Evolutionary conservation across 2,329 filamentous ascomycete species (phyloP).

Genomic region (Diaporthe vaccinii): DNA sequence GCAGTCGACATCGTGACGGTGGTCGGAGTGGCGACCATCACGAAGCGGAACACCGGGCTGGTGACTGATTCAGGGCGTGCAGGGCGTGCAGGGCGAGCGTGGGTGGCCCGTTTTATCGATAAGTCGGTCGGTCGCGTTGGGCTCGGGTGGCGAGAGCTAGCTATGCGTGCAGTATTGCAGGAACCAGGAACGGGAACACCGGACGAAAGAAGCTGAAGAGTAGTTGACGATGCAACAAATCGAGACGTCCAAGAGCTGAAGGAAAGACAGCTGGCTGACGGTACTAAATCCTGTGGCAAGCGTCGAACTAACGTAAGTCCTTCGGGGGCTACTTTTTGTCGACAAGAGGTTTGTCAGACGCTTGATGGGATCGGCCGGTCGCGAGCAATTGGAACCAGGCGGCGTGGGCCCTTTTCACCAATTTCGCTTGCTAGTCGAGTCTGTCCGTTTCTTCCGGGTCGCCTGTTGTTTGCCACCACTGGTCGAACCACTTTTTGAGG

Average conservation of each 20-base stretch:
- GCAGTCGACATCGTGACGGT: constrained; percentile 55
- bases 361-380: constrained; percentile 32
- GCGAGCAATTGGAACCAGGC: constrained; percentile 26
- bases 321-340: constrained; percentile 22
- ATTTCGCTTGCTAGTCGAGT: constrained; percentile 40
- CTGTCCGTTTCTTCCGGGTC: constrained; percentile 39
- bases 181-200: neutral
- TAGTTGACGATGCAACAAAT: neutral
- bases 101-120: constrained; percentile 34
- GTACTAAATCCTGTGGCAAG: constrained; percentile 1
- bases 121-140: constrained; percentile 33
- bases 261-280: neutral
- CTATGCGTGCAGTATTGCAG: neutral
- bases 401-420: constrained; percentile 38
- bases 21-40: constrained; percentile 58
- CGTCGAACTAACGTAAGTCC: neutral
- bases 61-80: constrained; percentile 24
- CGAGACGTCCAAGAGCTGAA: neutral
- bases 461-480: constrained; percentile 42
- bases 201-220: neutral
- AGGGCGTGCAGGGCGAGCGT: neutral
- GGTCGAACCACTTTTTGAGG: constrained; percentile 40
- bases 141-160: neutral
- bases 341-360: constrained; percentile 30
- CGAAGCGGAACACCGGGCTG: constrained; percentile 25